Percentiles rank a stretch among this genome's conserved stretches.
These are phyloP conservation scores for Scalesia atractyloides DNA, from an alignment of 129 eudicot species.

Conservation along the genomic window DNA sequence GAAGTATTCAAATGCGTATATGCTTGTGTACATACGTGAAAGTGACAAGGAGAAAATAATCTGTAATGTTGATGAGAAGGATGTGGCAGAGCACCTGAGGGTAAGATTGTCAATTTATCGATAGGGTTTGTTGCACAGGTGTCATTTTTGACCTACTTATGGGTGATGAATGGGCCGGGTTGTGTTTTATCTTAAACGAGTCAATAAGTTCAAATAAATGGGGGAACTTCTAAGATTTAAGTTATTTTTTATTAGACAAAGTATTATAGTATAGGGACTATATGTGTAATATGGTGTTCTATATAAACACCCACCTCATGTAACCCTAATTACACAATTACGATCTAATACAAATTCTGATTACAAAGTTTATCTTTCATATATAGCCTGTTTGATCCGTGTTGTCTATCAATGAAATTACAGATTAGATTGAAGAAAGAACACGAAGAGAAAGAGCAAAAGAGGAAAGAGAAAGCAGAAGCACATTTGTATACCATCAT, in stretches of 20 bases:
- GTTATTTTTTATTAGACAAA: not conserved
- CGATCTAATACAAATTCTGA: no score
- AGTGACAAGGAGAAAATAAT: conserved; percentile 80
- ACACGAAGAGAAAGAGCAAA: conserved; percentile 83
- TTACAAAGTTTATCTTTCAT: no score
- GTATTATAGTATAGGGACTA: no score
- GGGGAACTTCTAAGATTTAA: not conserved
- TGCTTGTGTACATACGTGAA: conserved; percentile 90
- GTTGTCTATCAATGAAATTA: conserved; percentile 6
- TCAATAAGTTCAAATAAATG: not conserved
- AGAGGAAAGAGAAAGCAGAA: conserved; percentile 74
- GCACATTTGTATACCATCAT: conserved; percentile 70
- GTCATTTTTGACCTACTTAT: conserved; percentile 6
- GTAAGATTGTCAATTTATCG: conserved; percentile 36
- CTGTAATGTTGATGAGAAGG: conserved; percentile 88
- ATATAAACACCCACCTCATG: no score
- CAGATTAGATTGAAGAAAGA: conserved; percentile 85
- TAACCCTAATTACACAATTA: no score
- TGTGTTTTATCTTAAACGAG: conserved; percentile 14
- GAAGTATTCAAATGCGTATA: conserved; percentile 84
- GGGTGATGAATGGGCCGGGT: not conserved
- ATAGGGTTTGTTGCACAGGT: not conserved
- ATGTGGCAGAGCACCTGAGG: conserved; percentile 82
- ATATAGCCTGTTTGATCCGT: not conserved
- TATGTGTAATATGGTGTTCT: no score